A percentile compares a stretch with the other conserved stretches of the same genome.
Evolutionary conservation across 345 rosid species (phyloP).

Genomic region (Gossypium raimondii): DNA sequence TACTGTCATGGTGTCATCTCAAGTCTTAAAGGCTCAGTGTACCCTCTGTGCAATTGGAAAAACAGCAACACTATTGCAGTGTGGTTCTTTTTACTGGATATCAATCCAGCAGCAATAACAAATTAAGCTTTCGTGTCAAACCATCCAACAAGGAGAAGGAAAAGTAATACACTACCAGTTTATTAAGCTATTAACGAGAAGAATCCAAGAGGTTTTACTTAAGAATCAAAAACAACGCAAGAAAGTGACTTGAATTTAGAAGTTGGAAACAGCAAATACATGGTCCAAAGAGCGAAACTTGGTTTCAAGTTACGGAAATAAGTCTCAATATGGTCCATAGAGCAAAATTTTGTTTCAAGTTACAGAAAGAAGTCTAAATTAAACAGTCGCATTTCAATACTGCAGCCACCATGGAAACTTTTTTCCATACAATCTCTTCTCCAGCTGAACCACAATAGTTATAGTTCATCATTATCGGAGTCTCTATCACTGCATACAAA

Average conservation of each 20-base stretch:
- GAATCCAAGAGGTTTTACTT: background rate
- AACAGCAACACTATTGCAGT: too few species aligned
- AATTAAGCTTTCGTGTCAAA: background rate
- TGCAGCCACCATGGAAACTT: background rate
- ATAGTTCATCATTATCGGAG: slow-evolving; percentile 36
- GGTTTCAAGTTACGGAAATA: background rate
- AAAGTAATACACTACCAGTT: background rate
- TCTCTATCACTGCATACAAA: slow-evolving; percentile 26
- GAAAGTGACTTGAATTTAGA: background rate
- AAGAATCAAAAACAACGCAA: background rate
- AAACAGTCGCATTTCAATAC: background rate
- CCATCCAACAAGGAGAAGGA: background rate
- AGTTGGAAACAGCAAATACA: background rate
- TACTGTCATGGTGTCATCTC: too few species aligned
- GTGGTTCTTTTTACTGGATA: too few species aligned
- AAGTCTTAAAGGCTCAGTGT: too few species aligned
- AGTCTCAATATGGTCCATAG: background rate
- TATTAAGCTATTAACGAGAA: too few species aligned
- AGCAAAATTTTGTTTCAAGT: background rate
- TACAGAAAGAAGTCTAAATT: background rate
- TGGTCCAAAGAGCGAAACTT: background rate
- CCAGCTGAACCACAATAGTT: slow-evolving; percentile 13
- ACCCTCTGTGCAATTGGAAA: too few species aligned
- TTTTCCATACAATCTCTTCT: background rate
- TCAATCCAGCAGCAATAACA: background rate